A percentile compares a stretch with the other conserved stretches of the same genome.
Conservation (phyloP, 306 rosid genomes). For the Hippophae tibetana region DNA sequence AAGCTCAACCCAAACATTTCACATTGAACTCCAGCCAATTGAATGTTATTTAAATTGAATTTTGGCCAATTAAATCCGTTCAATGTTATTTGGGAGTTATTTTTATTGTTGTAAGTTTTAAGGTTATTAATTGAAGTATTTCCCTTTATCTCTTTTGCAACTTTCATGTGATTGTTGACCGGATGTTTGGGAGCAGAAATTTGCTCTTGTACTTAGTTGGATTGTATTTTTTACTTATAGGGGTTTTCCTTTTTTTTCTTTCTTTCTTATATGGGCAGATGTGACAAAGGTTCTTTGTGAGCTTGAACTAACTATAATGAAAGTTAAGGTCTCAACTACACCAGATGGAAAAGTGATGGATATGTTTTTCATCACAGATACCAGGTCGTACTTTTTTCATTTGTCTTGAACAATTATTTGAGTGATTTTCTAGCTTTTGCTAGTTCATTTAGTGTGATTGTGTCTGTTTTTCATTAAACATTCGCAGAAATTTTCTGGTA, state of each 20-base stretch:
- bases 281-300: slow-evolving; percentile 81
- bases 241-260: slow-evolving; percentile 2
- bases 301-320: slow-evolving; percentile 68
- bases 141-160: neutral
- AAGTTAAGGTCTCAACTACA: slow-evolving; percentile 90
- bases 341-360: slow-evolving; percentile 95
- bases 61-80: too few relatives aligned
- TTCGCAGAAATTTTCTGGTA: neutral
- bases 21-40: too few relatives aligned
- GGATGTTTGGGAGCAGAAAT: neutral
- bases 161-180: neutral
- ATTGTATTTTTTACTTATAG: neutral
- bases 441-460: neutral
- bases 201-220: neutral
- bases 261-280: slow-evolving; percentile 37
- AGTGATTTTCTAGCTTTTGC: slow-evolving; percentile 3
- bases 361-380: slow-evolving; percentile 81
- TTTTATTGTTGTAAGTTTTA: too few relatives aligned
- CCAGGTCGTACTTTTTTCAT: slow-evolving; percentile 45
- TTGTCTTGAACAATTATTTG: slow-evolving; percentile 4
- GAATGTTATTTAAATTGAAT: too few relatives aligned
- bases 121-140: too few relatives aligned
- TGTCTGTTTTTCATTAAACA: neutral
- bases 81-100: too few relatives aligned
- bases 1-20: too few relatives aligned